Evolutionary conservation across 2,329 filamentous ascomycete genomes (phyloP).

Genomic region (Chaetomium olivaceum): DNA sequence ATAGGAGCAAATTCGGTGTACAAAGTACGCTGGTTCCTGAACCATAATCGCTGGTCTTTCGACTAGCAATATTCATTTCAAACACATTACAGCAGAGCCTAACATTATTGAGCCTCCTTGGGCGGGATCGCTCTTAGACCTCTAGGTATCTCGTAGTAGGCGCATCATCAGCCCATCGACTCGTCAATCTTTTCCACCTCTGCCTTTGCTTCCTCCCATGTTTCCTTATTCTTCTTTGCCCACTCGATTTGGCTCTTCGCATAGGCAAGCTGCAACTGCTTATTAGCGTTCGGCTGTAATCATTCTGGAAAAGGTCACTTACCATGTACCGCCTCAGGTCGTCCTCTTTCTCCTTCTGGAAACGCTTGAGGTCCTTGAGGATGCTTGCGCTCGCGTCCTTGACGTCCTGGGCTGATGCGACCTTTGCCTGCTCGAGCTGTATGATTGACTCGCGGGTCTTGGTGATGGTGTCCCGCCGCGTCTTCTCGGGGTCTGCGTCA

Average conservation of each 20-base stretch:
- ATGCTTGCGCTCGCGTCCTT: constrained; percentile 89
- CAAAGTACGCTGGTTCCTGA: background rate
- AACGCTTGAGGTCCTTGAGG: constrained; percentile 84
- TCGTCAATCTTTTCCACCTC: constrained; percentile 87
- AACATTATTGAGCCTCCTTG: background rate
- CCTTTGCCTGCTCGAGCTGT: constrained; percentile 86
- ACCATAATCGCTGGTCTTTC: background rate
- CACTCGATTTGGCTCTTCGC: constrained; percentile 91
- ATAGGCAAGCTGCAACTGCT: constrained; percentile 70
- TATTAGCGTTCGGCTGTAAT: constrained; percentile 7
- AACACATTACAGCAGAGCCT: constrained; percentile 15
- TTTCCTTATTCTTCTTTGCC: constrained; percentile 87
- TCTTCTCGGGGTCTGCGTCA: constrained; percentile 92
- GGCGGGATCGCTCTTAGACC: background rate
- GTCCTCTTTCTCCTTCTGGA: constrained; percentile 94
- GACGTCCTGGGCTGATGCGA: constrained; percentile 86
- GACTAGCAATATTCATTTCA: constrained; percentile 5
- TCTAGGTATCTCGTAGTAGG: background rate
- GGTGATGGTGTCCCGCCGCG: constrained; percentile 87
- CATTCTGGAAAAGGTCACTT: constrained; percentile 41
- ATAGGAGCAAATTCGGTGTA: background rate
- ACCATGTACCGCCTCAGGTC: constrained; percentile 96
- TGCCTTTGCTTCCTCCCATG: constrained; percentile 85
- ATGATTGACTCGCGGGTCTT: constrained; percentile 88
- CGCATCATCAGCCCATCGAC: constrained; percentile 39